Evolutionary conservation across 108 stramenopile genomes (phyloP).

Genomic region (Epithemia pelagica): DNA sequence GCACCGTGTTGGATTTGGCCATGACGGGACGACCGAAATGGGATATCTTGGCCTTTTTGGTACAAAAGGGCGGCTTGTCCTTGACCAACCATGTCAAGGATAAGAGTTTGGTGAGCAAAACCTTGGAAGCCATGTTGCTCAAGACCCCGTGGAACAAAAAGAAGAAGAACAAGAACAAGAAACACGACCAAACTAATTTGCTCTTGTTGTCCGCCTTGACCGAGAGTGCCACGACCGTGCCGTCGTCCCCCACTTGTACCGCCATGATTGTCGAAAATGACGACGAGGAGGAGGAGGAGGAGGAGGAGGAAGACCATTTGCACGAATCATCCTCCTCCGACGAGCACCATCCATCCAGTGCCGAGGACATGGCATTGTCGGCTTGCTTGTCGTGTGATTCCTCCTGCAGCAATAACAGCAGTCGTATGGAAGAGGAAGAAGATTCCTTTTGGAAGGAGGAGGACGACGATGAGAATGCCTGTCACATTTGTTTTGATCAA

Average conservation of each 20-base stretch:
- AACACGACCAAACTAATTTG: too few relatives aligned
- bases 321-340: slow-evolving; percentile 1
- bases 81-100: slow-evolving; percentile 24
- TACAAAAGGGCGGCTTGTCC: slow-evolving; percentile 18
- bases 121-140: slow-evolving; percentile 32
- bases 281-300: neutral
- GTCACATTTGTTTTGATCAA: slow-evolving; percentile 53
- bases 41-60: slow-evolving; percentile 36
- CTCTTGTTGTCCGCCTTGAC: neutral
- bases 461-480: slow-evolving; percentile 17
- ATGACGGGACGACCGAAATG: slow-evolving; percentile 47
- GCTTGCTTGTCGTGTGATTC: too few relatives aligned
- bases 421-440: slow-evolving; percentile 3
- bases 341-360: neutral
- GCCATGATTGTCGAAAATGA: neutral
- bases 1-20: slow-evolving; percentile 39
- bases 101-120: slow-evolving; percentile 37
- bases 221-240: neutral
- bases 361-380: too few relatives aligned
- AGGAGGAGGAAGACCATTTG: slow-evolving; percentile 5
- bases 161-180: too few relatives aligned
- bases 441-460: slow-evolving; percentile 28
- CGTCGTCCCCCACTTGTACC: neutral
- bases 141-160: too few relatives aligned
- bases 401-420: neutral